These are phyloP conservation scores for Verticillium nubilum DNA, from an alignment of 2,329 filamentous ascomycete species.

Conservation along the genomic window DNA sequence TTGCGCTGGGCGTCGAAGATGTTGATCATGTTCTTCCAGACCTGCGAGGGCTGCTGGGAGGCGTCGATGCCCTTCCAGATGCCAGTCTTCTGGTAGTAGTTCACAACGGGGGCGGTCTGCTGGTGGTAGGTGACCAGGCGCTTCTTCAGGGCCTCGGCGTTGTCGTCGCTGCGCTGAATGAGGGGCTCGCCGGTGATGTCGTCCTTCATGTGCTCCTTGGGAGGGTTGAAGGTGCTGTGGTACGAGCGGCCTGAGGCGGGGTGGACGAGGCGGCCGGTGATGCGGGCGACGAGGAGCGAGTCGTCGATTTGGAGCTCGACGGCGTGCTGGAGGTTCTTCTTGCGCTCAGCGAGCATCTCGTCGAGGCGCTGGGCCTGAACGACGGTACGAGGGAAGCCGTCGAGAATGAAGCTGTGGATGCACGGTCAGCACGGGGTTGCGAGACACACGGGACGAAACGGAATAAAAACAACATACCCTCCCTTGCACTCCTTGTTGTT, in stretches of 20 bases:
- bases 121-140: slow-evolving; percentile 87
- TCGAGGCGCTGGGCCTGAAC: slow-evolving; percentile 93
- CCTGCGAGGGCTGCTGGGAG: slow-evolving; percentile 89
- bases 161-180: slow-evolving; percentile 95
- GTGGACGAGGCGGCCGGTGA: slow-evolving; percentile 93
- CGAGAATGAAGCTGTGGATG: slow-evolving; percentile 80
- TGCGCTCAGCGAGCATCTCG: slow-evolving; percentile 73
- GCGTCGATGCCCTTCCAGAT: slow-evolving; percentile 97
- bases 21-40: slow-evolving; percentile 88
- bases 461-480: slow-evolving; percentile 55
- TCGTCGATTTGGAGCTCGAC: slow-evolving; percentile 97
- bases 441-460: neutral
- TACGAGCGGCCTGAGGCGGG: slow-evolving; percentile 94
- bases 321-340: slow-evolving; percentile 87
- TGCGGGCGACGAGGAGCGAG: slow-evolving; percentile 84
- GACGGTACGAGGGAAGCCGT: slow-evolving; percentile 96
- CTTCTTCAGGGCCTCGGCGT: slow-evolving; percentile 93
- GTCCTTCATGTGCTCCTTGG: slow-evolving; percentile 89
- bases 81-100: slow-evolving; percentile 94
- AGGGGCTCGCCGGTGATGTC: slow-evolving; percentile 95
- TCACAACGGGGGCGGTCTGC: slow-evolving; percentile 87
- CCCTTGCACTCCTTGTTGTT: slow-evolving; percentile 94
- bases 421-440: slow-evolving; percentile 2
- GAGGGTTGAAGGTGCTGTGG: slow-evolving; percentile 98
- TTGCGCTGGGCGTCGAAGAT: slow-evolving; percentile 57